These are phyloP conservation scores for Zygoascus flipseniorum DNA, from an alignment of 805 yeast species.

Conservation along the genomic window DNA sequence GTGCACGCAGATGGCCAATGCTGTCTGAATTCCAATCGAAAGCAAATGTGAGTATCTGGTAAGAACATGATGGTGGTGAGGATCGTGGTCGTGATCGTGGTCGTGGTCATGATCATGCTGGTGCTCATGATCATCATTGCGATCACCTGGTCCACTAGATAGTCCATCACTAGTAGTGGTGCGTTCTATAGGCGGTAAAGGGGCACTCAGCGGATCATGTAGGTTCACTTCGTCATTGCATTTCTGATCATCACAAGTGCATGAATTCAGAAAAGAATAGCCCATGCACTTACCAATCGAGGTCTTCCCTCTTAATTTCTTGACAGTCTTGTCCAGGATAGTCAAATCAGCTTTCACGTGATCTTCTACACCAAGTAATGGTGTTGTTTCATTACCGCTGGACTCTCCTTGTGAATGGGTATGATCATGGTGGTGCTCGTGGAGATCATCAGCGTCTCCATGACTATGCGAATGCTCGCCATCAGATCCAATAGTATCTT, in stretches of 20 bases:
- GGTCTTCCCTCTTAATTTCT: slow-evolving; percentile 17
- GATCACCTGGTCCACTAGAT: neutral
- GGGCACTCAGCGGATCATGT: neutral
- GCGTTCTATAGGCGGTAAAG: neutral
- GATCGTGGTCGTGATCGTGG: slow-evolving; percentile 24
- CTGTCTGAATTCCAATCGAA: slow-evolving; percentile 84
- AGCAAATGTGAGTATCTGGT: slow-evolving; percentile 72
- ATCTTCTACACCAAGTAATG: neutral
- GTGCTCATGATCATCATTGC: slow-evolving; percentile 7
- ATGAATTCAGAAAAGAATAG: slow-evolving; percentile 24
- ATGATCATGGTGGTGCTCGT: slow-evolving; percentile 1
- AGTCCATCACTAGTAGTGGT: neutral
- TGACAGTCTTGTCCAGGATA: slow-evolving; percentile 15
- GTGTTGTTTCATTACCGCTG: neutral
- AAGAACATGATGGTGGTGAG: slow-evolving; percentile 65
- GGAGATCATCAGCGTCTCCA: slow-evolving; percentile 10
- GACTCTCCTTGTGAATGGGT: neutral
- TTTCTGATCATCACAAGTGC: slow-evolving; percentile 3
- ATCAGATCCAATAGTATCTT: slow-evolving; percentile 12
- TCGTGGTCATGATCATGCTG: slow-evolving; percentile 21
- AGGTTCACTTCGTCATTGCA: neutral
- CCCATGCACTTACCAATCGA: slow-evolving; percentile 42
- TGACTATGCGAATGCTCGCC: slow-evolving; percentile 5
- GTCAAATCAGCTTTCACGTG: neutral
- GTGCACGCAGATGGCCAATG: slow-evolving; percentile 78